These are phyloP conservation scores for Colletotrichum navitas DNA, from an alignment of 2,329 filamentous ascomycete species.

Conservation along the genomic window DNA sequence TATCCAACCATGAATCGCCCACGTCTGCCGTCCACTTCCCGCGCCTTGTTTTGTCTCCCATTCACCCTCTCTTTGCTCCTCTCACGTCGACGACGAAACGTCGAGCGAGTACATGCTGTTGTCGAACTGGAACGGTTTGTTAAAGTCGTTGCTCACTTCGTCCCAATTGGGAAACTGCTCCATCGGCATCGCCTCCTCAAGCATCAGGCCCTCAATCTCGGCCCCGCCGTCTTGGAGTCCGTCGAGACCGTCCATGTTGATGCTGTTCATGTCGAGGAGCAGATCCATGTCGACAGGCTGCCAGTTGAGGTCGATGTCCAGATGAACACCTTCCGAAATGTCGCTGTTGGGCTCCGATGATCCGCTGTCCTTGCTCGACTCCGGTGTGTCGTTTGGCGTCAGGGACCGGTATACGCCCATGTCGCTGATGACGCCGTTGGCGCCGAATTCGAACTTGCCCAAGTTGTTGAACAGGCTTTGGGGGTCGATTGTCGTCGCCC, in stretches of 20 bases:
- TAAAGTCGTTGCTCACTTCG: conserved; percentile 63
- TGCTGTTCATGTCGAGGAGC: conserved; percentile 57
- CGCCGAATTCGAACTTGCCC: conserved; percentile 55
- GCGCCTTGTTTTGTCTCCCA: not conserved
- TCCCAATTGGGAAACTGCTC: conserved; percentile 58
- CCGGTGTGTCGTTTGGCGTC: conserved; percentile 74
- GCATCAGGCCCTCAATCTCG: conserved; percentile 45
- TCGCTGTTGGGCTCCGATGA: conserved; percentile 73
- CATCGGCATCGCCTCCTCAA: conserved; percentile 38
- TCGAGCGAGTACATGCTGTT: conserved; percentile 54
- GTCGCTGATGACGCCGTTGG: conserved; percentile 64
- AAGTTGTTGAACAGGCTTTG: conserved; percentile 58
- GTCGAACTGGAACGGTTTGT: conserved; percentile 67
- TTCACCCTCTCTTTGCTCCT: not conserved
- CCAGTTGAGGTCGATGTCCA: conserved; percentile 68
- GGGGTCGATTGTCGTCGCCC: conserved; percentile 58
- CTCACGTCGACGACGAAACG: conserved; percentile 43
- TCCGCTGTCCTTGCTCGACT: conserved; percentile 72
- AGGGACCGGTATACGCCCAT: conserved; percentile 66
- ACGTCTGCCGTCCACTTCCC: not conserved
- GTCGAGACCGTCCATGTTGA: conserved; percentile 50
- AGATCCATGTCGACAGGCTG: conserved; percentile 61
- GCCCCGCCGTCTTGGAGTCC: conserved; percentile 30
- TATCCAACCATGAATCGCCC: conserved; percentile 30
- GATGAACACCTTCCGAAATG: conserved; percentile 65